A percentile compares a stretch with the other conserved stretches of the same genome.
Evolutionary conservation across 108 stramenopile genomes (phyloP).

Genomic region (Halocafeteria seosinensis): DNA sequence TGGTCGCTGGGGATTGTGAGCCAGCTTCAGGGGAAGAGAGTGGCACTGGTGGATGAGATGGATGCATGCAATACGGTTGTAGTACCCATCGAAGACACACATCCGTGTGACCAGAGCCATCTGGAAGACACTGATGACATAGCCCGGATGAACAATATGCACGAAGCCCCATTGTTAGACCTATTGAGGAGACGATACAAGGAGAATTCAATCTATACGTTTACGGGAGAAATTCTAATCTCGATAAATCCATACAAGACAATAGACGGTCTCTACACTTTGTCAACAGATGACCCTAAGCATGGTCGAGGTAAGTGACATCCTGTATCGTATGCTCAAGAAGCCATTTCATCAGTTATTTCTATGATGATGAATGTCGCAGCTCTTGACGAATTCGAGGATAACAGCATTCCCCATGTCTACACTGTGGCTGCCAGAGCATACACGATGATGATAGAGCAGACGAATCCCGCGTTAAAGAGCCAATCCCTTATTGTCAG

Average conservation of each 20-base stretch:
- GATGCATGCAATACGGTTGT: background rate
- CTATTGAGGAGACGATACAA: constrained; percentile 30
- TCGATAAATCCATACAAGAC: constrained; percentile 78
- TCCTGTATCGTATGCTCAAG: background rate
- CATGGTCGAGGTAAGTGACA: background rate
- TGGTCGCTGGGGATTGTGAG: background rate
- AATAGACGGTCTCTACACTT: constrained; percentile 35
- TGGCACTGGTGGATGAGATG: background rate
- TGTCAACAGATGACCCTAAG: background rate
- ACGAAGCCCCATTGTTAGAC: constrained; percentile 42
- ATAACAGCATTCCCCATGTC: constrained; percentile 49
- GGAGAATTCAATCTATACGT: constrained; percentile 77
- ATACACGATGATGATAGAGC: constrained; percentile 49
- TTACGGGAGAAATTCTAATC: constrained; percentile 93
- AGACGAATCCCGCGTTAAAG: background rate
- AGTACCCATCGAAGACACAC: background rate
- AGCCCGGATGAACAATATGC: constrained; percentile 38
- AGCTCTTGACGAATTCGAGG: background rate
- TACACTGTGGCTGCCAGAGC: constrained; percentile 56
- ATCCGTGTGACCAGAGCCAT: constrained; percentile 36
- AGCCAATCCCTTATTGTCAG: constrained; percentile 45
- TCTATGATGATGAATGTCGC: background rate
- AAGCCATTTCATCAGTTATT: background rate
- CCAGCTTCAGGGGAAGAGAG: background rate
- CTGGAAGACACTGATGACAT: constrained; percentile 30